Evolutionary conservation across 495 filamentous ascomycete species (phyloP).

Genomic region (Astrocystis sublimbata): DNA sequence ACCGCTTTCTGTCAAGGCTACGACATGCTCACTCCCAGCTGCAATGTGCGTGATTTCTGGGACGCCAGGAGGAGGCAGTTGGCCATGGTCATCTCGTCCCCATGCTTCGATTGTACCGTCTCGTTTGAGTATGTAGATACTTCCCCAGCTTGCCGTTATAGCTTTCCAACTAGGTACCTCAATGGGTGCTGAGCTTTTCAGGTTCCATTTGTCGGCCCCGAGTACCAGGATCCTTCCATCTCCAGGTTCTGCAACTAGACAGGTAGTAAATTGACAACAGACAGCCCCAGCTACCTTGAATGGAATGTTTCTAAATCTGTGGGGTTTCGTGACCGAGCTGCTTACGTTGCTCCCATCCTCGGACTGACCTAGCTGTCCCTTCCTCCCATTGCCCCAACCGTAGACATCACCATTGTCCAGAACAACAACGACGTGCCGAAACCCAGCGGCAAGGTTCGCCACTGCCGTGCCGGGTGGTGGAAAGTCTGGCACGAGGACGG

Average conservation of each 20-base stretch:
- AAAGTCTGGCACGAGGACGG: slow-evolving; percentile 56
- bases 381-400: slow-evolving; percentile 84
- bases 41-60: slow-evolving; percentile 59
- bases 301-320: slow-evolving; percentile 53
- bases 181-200: slow-evolving; percentile 48
- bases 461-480: slow-evolving; percentile 56
- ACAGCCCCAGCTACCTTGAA: slow-evolving; percentile 62
- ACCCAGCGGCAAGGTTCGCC: slow-evolving; percentile 63
- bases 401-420: slow-evolving; percentile 74
- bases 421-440: slow-evolving; percentile 74
- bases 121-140: slow-evolving; percentile 65
- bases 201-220: slow-evolving; percentile 69
- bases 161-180: slow-evolving; percentile 54
- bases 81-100: slow-evolving; percentile 83
- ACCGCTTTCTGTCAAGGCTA: slow-evolving; percentile 64
- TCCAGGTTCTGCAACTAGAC: slow-evolving; percentile 56
- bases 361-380: slow-evolving; percentile 74
- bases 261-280: slow-evolving; percentile 83
- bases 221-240: slow-evolving; percentile 60
- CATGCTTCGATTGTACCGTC: slow-evolving; percentile 60
- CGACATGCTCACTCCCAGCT: slow-evolving; percentile 82
- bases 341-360: slow-evolving; percentile 26
- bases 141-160: slow-evolving; percentile 78
- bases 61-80: slow-evolving; percentile 64
- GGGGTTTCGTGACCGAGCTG: slow-evolving; percentile 56